A percentile compares a stretch with the other conserved stretches of the same genome.
Evolutionary conservation across 345 rosid species (phyloP).

Genomic region (Durio zibethinus): DNA sequence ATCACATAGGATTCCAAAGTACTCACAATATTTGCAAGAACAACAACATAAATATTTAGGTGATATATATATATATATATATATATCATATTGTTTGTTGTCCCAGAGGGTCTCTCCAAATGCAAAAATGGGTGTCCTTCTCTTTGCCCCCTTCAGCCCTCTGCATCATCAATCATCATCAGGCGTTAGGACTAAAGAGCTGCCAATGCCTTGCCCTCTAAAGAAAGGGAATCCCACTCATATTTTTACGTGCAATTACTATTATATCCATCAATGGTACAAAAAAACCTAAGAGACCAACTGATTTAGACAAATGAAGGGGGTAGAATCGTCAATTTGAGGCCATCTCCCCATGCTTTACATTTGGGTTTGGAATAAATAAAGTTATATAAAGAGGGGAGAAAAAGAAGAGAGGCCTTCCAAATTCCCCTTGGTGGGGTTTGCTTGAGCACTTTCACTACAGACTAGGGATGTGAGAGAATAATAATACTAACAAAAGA

Average conservation of each 20-base stretch:
- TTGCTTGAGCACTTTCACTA: slow-evolving; percentile 35
- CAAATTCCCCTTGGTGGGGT: slow-evolving; percentile 49
- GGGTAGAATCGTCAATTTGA: slow-evolving; percentile 27
- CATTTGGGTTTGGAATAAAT: slow-evolving; percentile 49
- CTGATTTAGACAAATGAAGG: not conserved
- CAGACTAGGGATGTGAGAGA: slow-evolving; percentile 19
- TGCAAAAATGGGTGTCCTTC: slow-evolving; percentile 14
- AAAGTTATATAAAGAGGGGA: slow-evolving; percentile 25
- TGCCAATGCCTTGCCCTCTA: slow-evolving; percentile 8
- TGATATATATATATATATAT: too few species aligned
- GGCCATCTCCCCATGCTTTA: slow-evolving; percentile 32
- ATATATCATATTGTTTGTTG: too few species aligned
- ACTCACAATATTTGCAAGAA: not conserved
- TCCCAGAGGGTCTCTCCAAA: not conserved
- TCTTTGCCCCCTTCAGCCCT: not conserved
- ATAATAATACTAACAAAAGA: slow-evolving; percentile 29
- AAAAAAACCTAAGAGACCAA: not conserved
- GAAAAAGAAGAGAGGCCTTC: slow-evolving; percentile 32
- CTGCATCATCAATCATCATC: not conserved
- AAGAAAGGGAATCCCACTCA: slow-evolving; percentile 17
- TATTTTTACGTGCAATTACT: slow-evolving; percentile 6
- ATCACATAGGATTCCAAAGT: slow-evolving; percentile 44
- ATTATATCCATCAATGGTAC: slow-evolving; percentile 2
- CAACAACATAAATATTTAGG: not conserved
- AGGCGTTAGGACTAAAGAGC: slow-evolving; percentile 10